Conservation (phyloP, 257 asterid species). For the Forsythia viridissima region DNA sequence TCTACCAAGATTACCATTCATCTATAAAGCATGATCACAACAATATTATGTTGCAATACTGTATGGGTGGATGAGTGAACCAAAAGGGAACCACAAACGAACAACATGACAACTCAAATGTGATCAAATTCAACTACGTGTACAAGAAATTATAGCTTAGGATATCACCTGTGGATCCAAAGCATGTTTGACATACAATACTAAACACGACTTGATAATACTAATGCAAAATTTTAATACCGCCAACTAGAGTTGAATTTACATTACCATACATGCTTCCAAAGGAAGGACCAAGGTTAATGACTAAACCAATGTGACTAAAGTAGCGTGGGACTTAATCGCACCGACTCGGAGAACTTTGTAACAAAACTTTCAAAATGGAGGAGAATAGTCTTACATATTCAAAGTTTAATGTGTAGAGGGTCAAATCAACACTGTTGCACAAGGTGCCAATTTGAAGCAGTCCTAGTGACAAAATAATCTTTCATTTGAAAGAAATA, state of each 20-base stretch:
- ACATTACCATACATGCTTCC: background rate
- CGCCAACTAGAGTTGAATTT: background rate
- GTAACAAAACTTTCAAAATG: background rate
- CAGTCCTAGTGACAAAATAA: background rate
- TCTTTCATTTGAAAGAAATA: background rate
- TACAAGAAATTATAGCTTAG: background rate
- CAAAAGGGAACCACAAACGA: too few relatives aligned
- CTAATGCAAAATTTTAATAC: background rate
- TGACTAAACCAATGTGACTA: too few relatives aligned
- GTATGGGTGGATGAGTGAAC: too few relatives aligned
- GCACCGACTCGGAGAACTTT: background rate
- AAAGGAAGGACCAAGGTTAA: background rate
- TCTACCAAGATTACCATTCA: too few relatives aligned
- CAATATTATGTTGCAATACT: too few relatives aligned
- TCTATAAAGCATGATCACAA: too few relatives aligned
- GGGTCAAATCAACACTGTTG: background rate
- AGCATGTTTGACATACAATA: background rate
- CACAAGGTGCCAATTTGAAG: background rate
- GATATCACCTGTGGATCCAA: background rate
- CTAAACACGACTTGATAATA: background rate
- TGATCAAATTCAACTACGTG: background rate
- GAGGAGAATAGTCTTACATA: background rate
- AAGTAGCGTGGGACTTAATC: background rate
- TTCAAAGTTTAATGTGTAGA: background rate
- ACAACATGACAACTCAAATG: background rate